Conservation (phyloP, 768 basidiomycete genomes). For the Cantharellus anzutake region DNA sequence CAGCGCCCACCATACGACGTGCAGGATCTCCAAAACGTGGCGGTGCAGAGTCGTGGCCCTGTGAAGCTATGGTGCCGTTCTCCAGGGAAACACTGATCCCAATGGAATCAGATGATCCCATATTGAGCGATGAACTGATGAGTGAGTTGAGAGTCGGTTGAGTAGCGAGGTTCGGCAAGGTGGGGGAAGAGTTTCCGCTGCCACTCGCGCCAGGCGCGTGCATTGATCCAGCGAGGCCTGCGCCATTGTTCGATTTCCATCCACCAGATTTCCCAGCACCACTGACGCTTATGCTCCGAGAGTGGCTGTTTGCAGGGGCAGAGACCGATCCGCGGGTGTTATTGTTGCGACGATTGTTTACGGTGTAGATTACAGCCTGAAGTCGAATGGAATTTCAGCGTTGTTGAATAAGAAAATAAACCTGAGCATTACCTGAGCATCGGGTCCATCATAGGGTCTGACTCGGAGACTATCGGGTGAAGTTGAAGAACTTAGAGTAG, state of each 20-base stretch:
- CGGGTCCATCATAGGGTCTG: slow-evolving; percentile 84
- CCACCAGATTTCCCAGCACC: slow-evolving; percentile 3
- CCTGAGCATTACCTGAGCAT: slow-evolving; percentile 43
- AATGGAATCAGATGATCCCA: background rate
- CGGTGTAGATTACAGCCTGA: slow-evolving; percentile 48
- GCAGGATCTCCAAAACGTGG: slow-evolving; percentile 78
- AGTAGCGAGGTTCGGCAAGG: slow-evolving; percentile 58
- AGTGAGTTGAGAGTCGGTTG: slow-evolving; percentile 75
- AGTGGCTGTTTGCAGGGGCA: slow-evolving; percentile 1
- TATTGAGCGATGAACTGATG: slow-evolving; percentile 46
- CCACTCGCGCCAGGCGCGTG: background rate
- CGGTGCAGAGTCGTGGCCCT: slow-evolving; percentile 10
- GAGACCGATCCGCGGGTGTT: slow-evolving; percentile 25
- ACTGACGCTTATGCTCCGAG: slow-evolving; percentile 2
- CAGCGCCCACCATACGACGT: slow-evolving; percentile 75
- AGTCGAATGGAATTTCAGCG: background rate
- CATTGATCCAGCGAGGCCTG: slow-evolving; percentile 5
- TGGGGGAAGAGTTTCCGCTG: slow-evolving; percentile 57
- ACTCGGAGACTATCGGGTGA: slow-evolving; percentile 41
- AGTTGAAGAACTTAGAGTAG: slow-evolving; percentile 39
- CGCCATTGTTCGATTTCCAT: background rate
- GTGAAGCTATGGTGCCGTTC: background rate
- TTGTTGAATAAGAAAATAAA: background rate
- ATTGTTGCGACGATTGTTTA: slow-evolving; percentile 27
- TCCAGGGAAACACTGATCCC: background rate